Evolutionary conservation across 148 eudicot genomes (phyloP).

Genomic region (Selenicereus undatus): DNA sequence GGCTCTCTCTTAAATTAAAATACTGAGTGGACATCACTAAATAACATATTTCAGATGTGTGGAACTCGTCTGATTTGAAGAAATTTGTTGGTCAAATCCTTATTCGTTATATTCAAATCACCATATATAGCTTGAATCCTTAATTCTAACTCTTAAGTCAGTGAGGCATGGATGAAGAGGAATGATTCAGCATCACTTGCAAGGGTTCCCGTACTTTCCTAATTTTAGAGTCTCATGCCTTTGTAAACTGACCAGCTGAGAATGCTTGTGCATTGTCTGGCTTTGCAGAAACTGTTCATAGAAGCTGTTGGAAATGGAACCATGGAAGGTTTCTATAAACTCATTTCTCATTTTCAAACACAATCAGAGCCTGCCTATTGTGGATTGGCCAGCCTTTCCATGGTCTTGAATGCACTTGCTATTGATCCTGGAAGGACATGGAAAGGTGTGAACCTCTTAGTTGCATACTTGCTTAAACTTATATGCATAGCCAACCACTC

Average conservation of each 20-base stretch:
- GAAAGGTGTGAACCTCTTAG: conserved; percentile 56
- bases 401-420: conserved; percentile 93
- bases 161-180: not conserved
- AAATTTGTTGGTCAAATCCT: not conserved
- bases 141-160: not conserved
- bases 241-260: not conserved
- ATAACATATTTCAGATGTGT: too few species aligned
- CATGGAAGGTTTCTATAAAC: conserved; percentile 82
- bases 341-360: conserved; percentile 86
- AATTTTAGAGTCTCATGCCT: not conserved
- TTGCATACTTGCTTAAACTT: conserved; percentile 3
- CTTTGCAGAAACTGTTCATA: conserved; percentile 62
- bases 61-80: too few species aligned
- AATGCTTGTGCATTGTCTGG: not conserved
- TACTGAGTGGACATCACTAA: too few species aligned
- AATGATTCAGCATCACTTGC: not conserved
- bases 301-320: conserved; percentile 81
- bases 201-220: not conserved
- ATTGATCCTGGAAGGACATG: conserved; percentile 96
- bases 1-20: too few species aligned
- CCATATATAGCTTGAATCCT: not conserved
- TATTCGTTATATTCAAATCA: not conserved
- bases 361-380: conserved; percentile 99
- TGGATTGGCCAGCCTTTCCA: conserved; percentile 89
- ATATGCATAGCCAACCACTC: not conserved